These are phyloP conservation scores for Pythium brassicae DNA, from an alignment of 352 stramenopile species.

Conservation along the genomic window DNA sequence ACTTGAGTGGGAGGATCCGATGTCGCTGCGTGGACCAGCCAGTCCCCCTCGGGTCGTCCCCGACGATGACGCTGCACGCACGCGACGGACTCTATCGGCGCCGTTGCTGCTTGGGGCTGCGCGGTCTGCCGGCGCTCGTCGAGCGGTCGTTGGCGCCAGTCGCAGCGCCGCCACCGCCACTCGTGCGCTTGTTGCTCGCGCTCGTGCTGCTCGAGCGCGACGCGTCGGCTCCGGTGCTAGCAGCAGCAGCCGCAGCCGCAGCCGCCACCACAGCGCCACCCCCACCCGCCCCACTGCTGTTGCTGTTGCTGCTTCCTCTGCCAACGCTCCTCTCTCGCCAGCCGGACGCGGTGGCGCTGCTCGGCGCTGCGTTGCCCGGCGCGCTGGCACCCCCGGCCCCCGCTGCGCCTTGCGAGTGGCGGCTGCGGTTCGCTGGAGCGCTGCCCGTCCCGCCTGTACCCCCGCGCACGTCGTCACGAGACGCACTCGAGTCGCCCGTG, in stretches of 20 bases:
- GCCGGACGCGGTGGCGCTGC: constrained; percentile 8
- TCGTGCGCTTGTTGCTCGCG: constrained; percentile 12
- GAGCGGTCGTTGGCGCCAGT: constrained; percentile 10
- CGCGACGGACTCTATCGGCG: constrained; percentile 35
- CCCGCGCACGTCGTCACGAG: constrained; percentile 13
- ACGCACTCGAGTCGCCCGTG: constrained; percentile 16
- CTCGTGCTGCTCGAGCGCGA: constrained; percentile 6
- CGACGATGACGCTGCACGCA: too few relatives aligned
- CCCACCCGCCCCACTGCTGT: background rate
- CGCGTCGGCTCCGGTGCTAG: constrained; percentile 2
- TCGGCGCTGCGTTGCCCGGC: background rate
- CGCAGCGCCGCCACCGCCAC: background rate
- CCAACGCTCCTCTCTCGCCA: constrained; percentile 42
- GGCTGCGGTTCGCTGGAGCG: constrained; percentile 4
- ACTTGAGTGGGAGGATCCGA: too few relatives aligned
- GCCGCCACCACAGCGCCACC: background rate
- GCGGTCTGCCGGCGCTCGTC: constrained; percentile 20
- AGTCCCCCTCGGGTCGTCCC: too few relatives aligned
- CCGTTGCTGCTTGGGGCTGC: constrained; percentile 47
- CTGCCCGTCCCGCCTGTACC: constrained; percentile 2
- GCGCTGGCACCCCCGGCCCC: background rate
- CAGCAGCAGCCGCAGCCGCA: constrained; percentile 7
- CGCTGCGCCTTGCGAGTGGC: background rate
- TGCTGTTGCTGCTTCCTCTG: constrained; percentile 6
- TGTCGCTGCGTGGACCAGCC: too few relatives aligned